A percentile compares a stretch with the other conserved stretches of the same genome.
phyloP scores from a whole-genome alignment of 2,329 filamentous ascomycete species.

The Sporothrix pallida region DNA sequence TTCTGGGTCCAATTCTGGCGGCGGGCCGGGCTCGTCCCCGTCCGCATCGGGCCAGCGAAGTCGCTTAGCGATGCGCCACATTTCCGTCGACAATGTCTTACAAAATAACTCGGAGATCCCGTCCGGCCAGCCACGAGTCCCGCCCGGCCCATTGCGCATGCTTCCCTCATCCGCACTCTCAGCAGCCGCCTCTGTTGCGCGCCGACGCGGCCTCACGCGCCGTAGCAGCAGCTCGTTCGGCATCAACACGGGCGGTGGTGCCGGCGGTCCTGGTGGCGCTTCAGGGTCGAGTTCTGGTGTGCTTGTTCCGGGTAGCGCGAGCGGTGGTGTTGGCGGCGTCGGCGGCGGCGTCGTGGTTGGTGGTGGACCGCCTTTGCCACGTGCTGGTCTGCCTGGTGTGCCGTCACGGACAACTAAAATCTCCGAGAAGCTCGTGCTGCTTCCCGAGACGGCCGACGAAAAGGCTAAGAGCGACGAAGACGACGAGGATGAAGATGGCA shows the following conservation, averaged over 20 bases:
- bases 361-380: conserved; percentile 41
- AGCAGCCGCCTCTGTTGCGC: conserved; percentile 27
- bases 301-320: conserved; percentile 15
- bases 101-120: conserved; percentile 94
- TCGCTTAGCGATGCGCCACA: conserved; percentile 69
- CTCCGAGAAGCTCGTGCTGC: conserved; percentile 92
- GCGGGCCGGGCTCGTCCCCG: conserved; percentile 38
- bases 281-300: conserved; percentile 21
- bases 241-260: conserved; percentile 25
- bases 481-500: conserved; percentile 62
- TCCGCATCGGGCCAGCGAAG: conserved; percentile 30
- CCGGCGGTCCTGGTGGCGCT: neutral
- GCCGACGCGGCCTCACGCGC: conserved; percentile 32
- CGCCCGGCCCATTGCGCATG: conserved; percentile 63
- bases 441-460: conserved; percentile 71
- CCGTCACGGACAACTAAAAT: conserved; percentile 91
- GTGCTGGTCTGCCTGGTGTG: conserved; percentile 61
- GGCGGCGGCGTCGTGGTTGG: neutral
- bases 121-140: conserved; percentile 84
- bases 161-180: conserved; percentile 29
- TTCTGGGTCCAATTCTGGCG: neutral
- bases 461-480: conserved; percentile 52
- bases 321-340: conserved; percentile 14
- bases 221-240: conserved; percentile 39
- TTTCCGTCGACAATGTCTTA: conserved; percentile 92